phyloP scores from a whole-genome alignment of 73 alveolate species.

The Tetrahymena malaccensis region DNA sequence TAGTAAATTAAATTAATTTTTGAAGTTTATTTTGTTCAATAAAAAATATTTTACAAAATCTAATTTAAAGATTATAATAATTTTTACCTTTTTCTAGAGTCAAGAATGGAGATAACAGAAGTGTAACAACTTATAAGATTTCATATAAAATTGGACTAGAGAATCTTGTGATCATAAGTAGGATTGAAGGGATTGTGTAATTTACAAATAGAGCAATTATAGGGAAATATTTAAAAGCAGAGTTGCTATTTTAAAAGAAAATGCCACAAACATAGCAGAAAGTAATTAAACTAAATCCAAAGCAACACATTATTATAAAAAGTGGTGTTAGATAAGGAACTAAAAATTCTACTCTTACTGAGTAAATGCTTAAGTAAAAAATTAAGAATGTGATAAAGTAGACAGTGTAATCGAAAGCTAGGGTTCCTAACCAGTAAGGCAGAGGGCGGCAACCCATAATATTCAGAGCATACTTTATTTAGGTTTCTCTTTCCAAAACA shows the following conservation, averaged over 20 bases:
- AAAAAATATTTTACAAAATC: too few relatives aligned
- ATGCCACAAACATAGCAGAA: background rate
- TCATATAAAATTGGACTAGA: background rate
- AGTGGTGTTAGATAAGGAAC: background rate
- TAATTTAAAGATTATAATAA: too few relatives aligned
- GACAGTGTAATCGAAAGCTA: constrained; percentile 6
- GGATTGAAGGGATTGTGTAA: background rate
- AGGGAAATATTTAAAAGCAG: background rate
- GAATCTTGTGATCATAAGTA: background rate
- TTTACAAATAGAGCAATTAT: background rate
- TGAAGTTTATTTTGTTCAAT: too few relatives aligned
- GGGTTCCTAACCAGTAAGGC: constrained; percentile 43
- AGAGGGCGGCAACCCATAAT: constrained; percentile 41
- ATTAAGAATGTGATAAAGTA: background rate
- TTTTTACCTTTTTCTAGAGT: background rate
- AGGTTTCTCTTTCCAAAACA: constrained; percentile 33
- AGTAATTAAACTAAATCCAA: background rate
- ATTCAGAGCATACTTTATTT: constrained; percentile 22
- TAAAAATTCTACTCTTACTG: background rate
- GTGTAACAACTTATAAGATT: background rate
- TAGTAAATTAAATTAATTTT: too few relatives aligned
- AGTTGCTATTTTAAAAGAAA: background rate
- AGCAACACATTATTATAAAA: background rate
- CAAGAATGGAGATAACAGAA: background rate
- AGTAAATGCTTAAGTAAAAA: background rate